Conservation (phyloP, 768 basidiomycete genomes). For the Termitomyces sp. region DNA sequence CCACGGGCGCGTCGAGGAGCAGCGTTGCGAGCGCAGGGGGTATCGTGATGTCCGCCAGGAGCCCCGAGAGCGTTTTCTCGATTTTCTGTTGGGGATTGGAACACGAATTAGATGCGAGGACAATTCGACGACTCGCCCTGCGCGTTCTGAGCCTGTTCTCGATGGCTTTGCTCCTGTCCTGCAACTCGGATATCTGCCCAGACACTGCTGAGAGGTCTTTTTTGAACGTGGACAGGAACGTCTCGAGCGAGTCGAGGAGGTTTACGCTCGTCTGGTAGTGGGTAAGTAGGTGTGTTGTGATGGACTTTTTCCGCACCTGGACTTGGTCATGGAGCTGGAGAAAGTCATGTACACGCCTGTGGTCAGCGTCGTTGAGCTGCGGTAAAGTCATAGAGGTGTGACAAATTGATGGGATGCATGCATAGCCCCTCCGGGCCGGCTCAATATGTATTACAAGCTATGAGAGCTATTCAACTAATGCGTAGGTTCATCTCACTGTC, state of each 20-base stretch:
- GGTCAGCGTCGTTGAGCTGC: slow-evolving; percentile 29
- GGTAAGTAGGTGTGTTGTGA: too few relatives aligned
- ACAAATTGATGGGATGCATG: too few relatives aligned
- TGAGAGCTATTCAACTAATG: slow-evolving; percentile 16
- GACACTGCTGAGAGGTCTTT: slow-evolving; percentile 91
- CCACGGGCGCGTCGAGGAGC: slow-evolving; percentile 81
- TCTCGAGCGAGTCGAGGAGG: slow-evolving; percentile 82
- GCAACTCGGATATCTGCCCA: slow-evolving; percentile 92
- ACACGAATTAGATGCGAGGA: slow-evolving; percentile 4
- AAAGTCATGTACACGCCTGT: slow-evolving; percentile 53
- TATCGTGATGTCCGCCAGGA: slow-evolving; percentile 76
- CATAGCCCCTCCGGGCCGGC: too few relatives aligned
- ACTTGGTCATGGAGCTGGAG: slow-evolving; percentile 90
- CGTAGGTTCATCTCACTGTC: slow-evolving; percentile 27
- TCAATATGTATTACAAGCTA: too few relatives aligned
- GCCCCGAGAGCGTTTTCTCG: slow-evolving; percentile 77
- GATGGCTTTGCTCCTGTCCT: slow-evolving; percentile 85
- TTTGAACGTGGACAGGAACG: slow-evolving; percentile 94
- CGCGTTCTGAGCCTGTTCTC: slow-evolving; percentile 82
- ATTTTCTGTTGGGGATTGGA: slow-evolving; percentile 53
- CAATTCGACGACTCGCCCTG: slow-evolving; percentile 60
- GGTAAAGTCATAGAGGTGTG: neutral
- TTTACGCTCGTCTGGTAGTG: slow-evolving; percentile 68
- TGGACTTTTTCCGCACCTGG: slow-evolving; percentile 43
- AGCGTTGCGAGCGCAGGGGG: slow-evolving; percentile 71